Conservation (phyloP, 1,139 yeast genomes). For the Kodamaea sp. region DNA sequence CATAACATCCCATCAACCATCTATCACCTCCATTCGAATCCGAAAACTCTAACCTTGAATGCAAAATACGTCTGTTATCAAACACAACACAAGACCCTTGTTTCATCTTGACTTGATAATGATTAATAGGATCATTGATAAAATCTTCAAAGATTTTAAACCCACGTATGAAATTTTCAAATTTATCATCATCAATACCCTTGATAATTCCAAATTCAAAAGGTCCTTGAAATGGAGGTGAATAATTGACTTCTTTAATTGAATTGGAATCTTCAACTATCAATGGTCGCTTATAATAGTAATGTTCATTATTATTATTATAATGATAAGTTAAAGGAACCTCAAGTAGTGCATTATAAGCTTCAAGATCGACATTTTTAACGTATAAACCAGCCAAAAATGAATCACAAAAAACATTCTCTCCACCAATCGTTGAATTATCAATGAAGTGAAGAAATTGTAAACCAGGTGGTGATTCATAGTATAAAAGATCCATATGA, state of each 20-base stretch:
- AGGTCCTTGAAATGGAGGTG: conserved; percentile 88
- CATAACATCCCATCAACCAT: conserved; percentile 77
- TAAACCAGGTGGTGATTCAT: conserved; percentile 82
- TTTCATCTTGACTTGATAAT: conserved; percentile 51
- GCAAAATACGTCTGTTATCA: conserved; percentile 70
- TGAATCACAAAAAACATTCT: conserved; percentile 71
- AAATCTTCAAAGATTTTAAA: conserved; percentile 55
- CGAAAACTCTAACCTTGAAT: conserved; percentile 62
- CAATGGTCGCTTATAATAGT: conserved; percentile 62
- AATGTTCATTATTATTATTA: conserved; percentile 60
- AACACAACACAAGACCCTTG: conserved; percentile 69
- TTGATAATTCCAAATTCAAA: conserved; percentile 52
- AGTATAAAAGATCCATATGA: conserved; percentile 77
- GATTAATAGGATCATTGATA: conserved; percentile 54
- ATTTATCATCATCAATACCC: conserved; percentile 27
- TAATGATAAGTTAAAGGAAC: conserved; percentile 74
- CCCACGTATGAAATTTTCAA: conserved; percentile 59
- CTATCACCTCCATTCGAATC: conserved; percentile 52
- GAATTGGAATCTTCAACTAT: conserved; percentile 49
- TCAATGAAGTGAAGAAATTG: conserved; percentile 67
- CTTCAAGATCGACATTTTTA: conserved; percentile 53
- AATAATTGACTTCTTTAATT: conserved; percentile 61
- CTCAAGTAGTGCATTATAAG: conserved; percentile 57
- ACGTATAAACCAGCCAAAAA: conserved; percentile 63
- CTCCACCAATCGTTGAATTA: conserved; percentile 67